phyloP scores from a whole-genome alignment of 352 stramenopile genomes.

The Globisporangium spiculum region DNA sequence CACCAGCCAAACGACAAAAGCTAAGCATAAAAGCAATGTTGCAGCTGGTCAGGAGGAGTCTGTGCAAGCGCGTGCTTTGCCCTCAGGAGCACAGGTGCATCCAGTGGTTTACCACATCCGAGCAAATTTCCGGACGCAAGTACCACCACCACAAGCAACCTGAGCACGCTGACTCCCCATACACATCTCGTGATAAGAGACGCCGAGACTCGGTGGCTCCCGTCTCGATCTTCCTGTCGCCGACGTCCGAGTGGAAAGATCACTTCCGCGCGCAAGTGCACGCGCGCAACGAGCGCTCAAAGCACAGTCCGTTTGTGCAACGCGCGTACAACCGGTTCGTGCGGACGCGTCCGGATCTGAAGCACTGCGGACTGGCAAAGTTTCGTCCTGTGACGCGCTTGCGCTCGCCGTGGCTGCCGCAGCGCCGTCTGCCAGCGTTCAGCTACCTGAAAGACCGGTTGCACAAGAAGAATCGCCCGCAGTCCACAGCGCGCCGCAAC shows the following conservation, averaged over 20 bases:
- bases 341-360: constrained; percentile 19
- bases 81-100: not conserved
- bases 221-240: constrained; percentile 21
- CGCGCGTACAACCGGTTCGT: constrained; percentile 23
- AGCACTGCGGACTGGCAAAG: constrained; percentile 15
- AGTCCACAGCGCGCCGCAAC: constrained; percentile 18
- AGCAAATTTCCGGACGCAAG: not conserved
- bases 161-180: not conserved
- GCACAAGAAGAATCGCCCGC: constrained; percentile 19
- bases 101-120: not conserved
- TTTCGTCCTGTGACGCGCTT: not conserved
- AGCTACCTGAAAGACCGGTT: constrained; percentile 24
- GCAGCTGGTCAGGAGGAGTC: not conserved
- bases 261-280: constrained; percentile 16
- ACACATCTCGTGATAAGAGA: not conserved
- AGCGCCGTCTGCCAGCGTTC: constrained; percentile 4
- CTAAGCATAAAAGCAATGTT: not conserved
- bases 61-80: not conserved
- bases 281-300: constrained; percentile 8
- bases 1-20: not conserved
- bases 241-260: constrained; percentile 23
- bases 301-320: constrained; percentile 27
- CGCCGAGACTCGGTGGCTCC: not conserved
- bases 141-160: not conserved
- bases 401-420: not conserved